Conservation (phyloP, 768 basidiomycete species). For the Gyrodon lividus region DNA sequence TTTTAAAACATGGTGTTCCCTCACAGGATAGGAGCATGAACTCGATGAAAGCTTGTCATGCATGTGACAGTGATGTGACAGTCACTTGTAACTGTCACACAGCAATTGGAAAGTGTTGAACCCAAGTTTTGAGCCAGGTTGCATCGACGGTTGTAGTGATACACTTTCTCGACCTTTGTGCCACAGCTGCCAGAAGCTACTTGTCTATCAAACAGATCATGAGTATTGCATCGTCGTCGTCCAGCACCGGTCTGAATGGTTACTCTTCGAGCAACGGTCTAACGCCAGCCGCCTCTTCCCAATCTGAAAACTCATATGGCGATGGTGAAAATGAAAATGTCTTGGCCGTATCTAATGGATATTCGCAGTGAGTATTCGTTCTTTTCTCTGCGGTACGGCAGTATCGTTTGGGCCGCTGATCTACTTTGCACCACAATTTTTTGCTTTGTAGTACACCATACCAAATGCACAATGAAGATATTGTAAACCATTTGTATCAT, state of each 20-base stretch:
- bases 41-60: neutral
- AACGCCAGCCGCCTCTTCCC: slow-evolving; percentile 36
- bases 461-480: slow-evolving; percentile 71
- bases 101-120: too few relatives aligned
- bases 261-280: slow-evolving; percentile 52
- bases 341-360: slow-evolving; percentile 47
- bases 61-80: slow-evolving; percentile 14
- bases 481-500: slow-evolving; percentile 76
- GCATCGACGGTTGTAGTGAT: neutral
- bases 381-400: slow-evolving; percentile 4
- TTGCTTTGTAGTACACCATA: slow-evolving; percentile 39
- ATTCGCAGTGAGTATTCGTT: slow-evolving; percentile 50
- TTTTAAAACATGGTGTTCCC: slow-evolving; percentile 24
- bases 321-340: slow-evolving; percentile 25
- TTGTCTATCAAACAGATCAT: slow-evolving; percentile 18
- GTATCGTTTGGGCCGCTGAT: slow-evolving; percentile 4
- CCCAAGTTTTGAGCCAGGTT: slow-evolving; percentile 7
- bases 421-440: slow-evolving; percentile 8
- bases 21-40: neutral
- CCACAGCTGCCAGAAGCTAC: slow-evolving; percentile 4
- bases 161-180: neutral
- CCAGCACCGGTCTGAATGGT: slow-evolving; percentile 48
- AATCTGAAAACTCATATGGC: slow-evolving; percentile 37
- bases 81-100: slow-evolving; percentile 25
- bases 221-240: slow-evolving; percentile 32